A percentile compares a stretch with the other conserved stretches of the same genome.
Conservation (phyloP, 1,284 basidiomycete genomes). For the Ustilago curta region DNA sequence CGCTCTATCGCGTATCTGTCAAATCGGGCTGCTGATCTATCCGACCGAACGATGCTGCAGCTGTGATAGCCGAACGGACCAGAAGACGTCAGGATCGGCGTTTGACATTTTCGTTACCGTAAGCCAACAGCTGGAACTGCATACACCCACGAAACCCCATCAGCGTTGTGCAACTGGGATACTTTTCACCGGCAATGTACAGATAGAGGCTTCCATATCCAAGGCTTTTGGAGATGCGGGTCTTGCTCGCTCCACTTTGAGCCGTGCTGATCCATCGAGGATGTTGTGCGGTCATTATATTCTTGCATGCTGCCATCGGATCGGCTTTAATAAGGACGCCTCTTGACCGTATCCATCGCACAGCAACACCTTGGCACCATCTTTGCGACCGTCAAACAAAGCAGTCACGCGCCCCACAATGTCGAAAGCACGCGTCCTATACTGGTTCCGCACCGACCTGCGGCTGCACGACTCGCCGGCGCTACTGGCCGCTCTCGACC, state of each 20-base stretch:
- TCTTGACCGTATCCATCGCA: neutral
- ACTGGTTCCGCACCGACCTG: conserved; percentile 73
- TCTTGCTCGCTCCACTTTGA: too few species aligned
- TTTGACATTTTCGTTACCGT: conserved; percentile 20
- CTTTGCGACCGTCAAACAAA: neutral
- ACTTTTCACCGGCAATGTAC: conserved; percentile 1
- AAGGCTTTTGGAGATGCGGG: too few species aligned
- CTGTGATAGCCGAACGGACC: conserved; percentile 2
- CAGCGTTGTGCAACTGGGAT: too few species aligned
- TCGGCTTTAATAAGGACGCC: neutral
- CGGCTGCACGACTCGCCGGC: conserved; percentile 73
- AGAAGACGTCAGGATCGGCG: conserved; percentile 41
- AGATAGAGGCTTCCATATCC: too few species aligned
- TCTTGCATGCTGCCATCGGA: neutral
- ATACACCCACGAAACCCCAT: neutral
- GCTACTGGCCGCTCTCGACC: conserved; percentile 70
- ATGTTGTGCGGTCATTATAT: neutral
- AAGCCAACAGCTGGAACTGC: conserved; percentile 11
- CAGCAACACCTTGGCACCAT: neutral
- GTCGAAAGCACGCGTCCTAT: conserved; percentile 68
- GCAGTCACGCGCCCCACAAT: conserved; percentile 8
- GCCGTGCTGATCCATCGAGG: too few species aligned
- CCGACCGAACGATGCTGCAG: neutral
- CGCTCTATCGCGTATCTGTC: neutral
- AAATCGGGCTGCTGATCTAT: neutral